Evolutionary conservation across 108 stramenopile species (phyloP).

Genomic region (Cylindrotheca closterium): DNA sequence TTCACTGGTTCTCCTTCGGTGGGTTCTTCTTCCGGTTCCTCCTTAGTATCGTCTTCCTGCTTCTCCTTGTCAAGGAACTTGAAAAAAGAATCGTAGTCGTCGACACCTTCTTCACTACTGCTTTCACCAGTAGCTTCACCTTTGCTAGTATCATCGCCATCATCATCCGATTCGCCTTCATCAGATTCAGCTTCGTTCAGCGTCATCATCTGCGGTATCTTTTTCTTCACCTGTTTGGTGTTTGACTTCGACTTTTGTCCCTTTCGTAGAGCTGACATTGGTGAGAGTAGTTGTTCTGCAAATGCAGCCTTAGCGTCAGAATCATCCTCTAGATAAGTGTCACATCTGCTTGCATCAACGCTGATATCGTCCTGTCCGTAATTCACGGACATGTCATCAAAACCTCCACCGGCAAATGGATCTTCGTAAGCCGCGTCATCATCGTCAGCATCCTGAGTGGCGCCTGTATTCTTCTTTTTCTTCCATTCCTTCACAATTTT

Average conservation of each 20-base stretch:
- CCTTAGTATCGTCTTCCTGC: no score
- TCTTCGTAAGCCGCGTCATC: background rate
- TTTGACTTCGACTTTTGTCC: background rate
- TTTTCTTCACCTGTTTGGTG: background rate
- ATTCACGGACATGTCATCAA: conserved; percentile 2
- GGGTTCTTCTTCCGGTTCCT: background rate
- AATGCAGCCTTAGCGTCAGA: background rate
- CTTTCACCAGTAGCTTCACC: background rate
- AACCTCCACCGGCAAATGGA: background rate
- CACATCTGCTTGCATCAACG: background rate
- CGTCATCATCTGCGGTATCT: background rate
- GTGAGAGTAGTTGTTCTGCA: background rate
- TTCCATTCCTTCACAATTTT: background rate
- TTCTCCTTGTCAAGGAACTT: background rate
- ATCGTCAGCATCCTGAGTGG: no score
- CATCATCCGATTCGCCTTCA: conserved; percentile 1
- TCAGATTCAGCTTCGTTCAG: background rate
- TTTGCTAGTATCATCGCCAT: background rate
- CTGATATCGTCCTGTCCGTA: background rate
- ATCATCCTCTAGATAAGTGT: background rate
- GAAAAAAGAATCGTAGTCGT: background rate
- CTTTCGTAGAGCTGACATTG: background rate
- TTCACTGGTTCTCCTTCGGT: background rate
- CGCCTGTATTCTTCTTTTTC: background rate
- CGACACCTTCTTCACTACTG: background rate